These are phyloP conservation scores for Ogataea populi-albae DNA, from an alignment of 805 yeast genomes.

Conservation along the genomic window DNA sequence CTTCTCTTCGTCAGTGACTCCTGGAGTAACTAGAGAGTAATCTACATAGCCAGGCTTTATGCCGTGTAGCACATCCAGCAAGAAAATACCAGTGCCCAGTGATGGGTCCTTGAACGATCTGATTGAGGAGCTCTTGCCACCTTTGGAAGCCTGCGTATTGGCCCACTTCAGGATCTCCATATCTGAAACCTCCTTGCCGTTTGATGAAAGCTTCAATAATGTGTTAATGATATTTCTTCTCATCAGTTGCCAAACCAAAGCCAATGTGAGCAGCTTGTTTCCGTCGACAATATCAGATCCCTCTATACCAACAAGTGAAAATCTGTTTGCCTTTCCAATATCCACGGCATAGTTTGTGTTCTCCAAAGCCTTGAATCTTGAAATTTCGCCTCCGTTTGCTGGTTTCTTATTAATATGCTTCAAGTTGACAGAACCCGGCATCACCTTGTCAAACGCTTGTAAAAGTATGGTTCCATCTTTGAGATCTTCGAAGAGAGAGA, in stretches of 20 bases:
- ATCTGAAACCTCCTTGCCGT: constrained; percentile 78
- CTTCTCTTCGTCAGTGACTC: constrained; percentile 76
- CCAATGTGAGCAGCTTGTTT: constrained; percentile 81
- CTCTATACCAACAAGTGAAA: constrained; percentile 95
- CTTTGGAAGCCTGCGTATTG: constrained; percentile 76
- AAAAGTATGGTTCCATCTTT: constrained; percentile 87
- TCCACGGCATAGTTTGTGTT: constrained; percentile 99
- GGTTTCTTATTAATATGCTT: constrained; percentile 84
- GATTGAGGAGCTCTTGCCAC: constrained; percentile 70
- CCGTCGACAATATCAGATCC: constrained; percentile 98
- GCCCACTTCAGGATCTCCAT: constrained; percentile 93
- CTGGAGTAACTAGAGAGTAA: constrained; percentile 83
- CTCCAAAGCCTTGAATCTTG: constrained; percentile 92
- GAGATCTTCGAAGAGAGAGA: constrained; percentile 86
- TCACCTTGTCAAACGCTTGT: constrained; percentile 93
- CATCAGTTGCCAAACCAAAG: constrained; percentile 98
- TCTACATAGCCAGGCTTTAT: constrained; percentile 97
- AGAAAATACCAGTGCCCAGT: constrained; percentile 72
- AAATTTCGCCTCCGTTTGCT: constrained; percentile 66
- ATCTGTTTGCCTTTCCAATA: constrained; percentile 86
- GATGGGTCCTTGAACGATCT: constrained; percentile 86
- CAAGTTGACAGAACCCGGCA: constrained; percentile 85
- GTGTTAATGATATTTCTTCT: constrained; percentile 90
- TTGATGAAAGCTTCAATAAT: constrained; percentile 63
- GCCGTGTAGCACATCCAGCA: constrained; percentile 88